phyloP scores from a whole-genome alignment of 75 land plant genomes.

The Picea sitchensis region DNA sequence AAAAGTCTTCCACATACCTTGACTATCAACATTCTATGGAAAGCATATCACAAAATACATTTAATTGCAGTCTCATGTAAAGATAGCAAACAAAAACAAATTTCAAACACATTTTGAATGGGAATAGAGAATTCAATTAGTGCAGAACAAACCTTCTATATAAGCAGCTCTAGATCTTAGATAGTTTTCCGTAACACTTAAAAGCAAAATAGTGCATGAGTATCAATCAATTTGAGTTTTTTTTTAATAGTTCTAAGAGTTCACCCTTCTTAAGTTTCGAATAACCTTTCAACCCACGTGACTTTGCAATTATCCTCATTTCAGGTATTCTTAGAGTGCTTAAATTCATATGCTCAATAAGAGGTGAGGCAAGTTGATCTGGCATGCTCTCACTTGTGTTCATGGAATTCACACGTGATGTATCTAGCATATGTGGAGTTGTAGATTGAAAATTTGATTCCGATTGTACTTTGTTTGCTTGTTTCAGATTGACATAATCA shows the following conservation, averaged over 20 bases:
- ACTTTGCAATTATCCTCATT: slow-evolving; percentile 1
- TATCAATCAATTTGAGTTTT: not conserved
- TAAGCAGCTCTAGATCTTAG: not conserved
- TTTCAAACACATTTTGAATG: not conserved
- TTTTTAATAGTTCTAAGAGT: not conserved
- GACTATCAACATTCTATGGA: not conserved
- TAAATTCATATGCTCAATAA: not conserved
- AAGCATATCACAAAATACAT: not conserved
- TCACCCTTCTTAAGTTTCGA: slow-evolving; percentile 2
- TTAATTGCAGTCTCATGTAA: not conserved
- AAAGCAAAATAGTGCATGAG: not conserved
- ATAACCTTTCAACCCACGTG: not conserved
- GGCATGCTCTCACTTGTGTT: not conserved
- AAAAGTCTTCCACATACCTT: not conserved
- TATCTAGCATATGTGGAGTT: not conserved
- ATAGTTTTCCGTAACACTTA: not conserved
- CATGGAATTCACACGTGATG: not conserved
- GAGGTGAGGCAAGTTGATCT: not conserved
- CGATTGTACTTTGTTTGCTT: not conserved
- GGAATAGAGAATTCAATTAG: not conserved
- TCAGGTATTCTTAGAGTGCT: not conserved
- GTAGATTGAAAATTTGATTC: not conserved
- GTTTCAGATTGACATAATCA: not conserved
- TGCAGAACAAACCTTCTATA: not conserved
- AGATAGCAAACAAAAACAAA: not conserved